phyloP scores from a whole-genome alignment of 192 early-diverging fungal genomes.

The Gamsiella multidivaricata region DNA sequence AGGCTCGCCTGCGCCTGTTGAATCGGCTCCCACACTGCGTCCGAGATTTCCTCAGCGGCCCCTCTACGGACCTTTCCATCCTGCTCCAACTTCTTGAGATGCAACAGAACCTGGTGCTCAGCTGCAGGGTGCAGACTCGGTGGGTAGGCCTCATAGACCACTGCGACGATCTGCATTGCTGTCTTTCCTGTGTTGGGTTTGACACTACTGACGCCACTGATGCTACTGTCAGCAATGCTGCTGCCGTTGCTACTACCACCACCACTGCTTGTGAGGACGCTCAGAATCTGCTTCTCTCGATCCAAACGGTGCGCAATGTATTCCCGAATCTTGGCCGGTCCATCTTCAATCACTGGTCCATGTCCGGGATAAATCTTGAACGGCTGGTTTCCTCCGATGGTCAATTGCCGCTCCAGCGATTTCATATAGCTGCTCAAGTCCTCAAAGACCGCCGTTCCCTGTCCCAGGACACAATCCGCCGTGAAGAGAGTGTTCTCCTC shows the following conservation, averaged over 20 bases:
- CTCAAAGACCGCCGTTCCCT: slow-evolving; percentile 85
- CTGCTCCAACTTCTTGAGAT: slow-evolving; percentile 65
- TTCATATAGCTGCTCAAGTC: slow-evolving; percentile 76
- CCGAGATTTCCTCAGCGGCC: slow-evolving; percentile 15
- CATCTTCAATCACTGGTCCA: slow-evolving; percentile 80
- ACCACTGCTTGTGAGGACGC: slow-evolving; percentile 33
- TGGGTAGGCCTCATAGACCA: slow-evolving; percentile 68
- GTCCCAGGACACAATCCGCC: slow-evolving; percentile 86
- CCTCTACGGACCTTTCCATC: slow-evolving; percentile 55
- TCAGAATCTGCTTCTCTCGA: slow-evolving; percentile 81
- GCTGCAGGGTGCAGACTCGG: slow-evolving; percentile 61
- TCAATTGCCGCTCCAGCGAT: slow-evolving; percentile 66
- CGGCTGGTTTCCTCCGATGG: neutral
- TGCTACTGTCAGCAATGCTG: neutral
- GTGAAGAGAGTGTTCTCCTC: slow-evolving; percentile 78
- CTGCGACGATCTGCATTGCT: slow-evolving; percentile 61
- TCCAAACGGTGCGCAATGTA: slow-evolving; percentile 83
- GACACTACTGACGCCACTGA: neutral
- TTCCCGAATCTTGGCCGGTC: slow-evolving; percentile 68
- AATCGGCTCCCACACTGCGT: slow-evolving; percentile 18
- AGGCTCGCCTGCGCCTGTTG: slow-evolving; percentile 16
- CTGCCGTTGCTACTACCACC: neutral
- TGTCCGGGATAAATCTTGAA: slow-evolving; percentile 72
- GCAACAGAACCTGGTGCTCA: slow-evolving; percentile 60
- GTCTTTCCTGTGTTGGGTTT: slow-evolving; percentile 21